Percentiles rank a stretch among this genome's conserved stretches.
Conservation (phyloP, 2,329 filamentous ascomycete genomes). For the Nemania sp. region DNA sequence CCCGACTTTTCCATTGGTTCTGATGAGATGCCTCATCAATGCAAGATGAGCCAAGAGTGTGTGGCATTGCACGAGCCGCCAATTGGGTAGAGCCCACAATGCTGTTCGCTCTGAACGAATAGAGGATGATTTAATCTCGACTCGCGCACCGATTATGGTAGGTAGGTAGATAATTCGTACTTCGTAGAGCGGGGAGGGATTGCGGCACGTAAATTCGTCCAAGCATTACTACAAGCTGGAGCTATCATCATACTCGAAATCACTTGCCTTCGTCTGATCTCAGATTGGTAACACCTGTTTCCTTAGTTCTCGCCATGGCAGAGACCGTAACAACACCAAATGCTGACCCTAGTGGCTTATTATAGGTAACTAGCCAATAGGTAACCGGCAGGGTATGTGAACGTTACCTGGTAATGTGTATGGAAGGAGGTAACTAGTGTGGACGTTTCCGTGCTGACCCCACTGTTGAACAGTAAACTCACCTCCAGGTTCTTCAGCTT, state of each 20-base stretch:
- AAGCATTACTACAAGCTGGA: neutral
- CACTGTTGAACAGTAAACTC: slow-evolving; percentile 19
- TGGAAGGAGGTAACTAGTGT: neutral
- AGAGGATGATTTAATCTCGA: neutral
- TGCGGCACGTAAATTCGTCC: neutral
- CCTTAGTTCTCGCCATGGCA: neutral
- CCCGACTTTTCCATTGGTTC: neutral
- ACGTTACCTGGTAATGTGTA: slow-evolving; percentile 3
- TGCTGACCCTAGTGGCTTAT: neutral
- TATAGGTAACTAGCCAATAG: neutral
- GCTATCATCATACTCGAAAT: neutral
- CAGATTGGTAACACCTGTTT: neutral
- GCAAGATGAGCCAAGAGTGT: neutral
- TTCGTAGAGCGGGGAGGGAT: neutral
- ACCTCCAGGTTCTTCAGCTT: slow-evolving; percentile 8
- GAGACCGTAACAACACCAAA: neutral
- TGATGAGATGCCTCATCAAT: neutral
- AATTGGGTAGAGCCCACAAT: neutral
- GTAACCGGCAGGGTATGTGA: neutral
- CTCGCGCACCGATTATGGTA: neutral
- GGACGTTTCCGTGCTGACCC: slow-evolving; percentile 6
- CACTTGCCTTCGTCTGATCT: neutral
- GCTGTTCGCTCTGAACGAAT: neutral
- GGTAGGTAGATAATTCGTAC: too few species aligned
- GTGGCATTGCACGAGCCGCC: neutral